A percentile compares a stretch with the other conserved stretches of the same genome.
phyloP scores from a whole-genome alignment of 352 stramenopile species.

The Pythium myriotylum region DNA sequence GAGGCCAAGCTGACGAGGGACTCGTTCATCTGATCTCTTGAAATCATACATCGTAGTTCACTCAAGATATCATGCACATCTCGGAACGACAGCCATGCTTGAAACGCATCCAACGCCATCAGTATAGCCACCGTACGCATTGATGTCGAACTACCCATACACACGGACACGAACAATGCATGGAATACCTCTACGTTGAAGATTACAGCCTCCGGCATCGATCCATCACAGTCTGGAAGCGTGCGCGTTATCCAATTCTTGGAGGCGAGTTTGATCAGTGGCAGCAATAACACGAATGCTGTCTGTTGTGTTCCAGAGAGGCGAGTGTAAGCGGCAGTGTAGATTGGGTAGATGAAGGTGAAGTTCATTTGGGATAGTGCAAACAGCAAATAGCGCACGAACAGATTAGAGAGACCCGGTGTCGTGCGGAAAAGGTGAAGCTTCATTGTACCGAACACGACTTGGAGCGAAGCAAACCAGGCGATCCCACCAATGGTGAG shows the following conservation, averaged over 20 bases:
- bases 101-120: conserved; percentile 7
- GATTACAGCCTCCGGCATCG: conserved; percentile 27
- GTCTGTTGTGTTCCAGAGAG: conserved; percentile 15
- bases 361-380: conserved; percentile 8
- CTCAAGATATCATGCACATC: conserved; percentile 9
- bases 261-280: conserved; percentile 38
- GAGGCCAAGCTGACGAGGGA: too few species aligned
- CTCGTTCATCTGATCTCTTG: too few species aligned
- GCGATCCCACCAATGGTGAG: not conserved
- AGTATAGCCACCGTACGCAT: conserved; percentile 2
- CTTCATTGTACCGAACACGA: not conserved
- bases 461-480: not conserved
- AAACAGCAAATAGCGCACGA: too few species aligned
- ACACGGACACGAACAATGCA: conserved; percentile 22
- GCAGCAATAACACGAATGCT: conserved; percentile 30
- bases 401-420: not conserved
- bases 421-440: not conserved
- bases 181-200: conserved; percentile 24
- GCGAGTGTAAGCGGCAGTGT: conserved; percentile 15
- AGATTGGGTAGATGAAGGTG: conserved; percentile 22
- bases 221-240: conserved; percentile 22
- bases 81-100: conserved; percentile 7
- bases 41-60: too few species aligned
- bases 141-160: conserved; percentile 5
- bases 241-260: conserved; percentile 39